Evolutionary conservation across 345 rosid species (phyloP).

Genomic region (Brassica carinata): DNA sequence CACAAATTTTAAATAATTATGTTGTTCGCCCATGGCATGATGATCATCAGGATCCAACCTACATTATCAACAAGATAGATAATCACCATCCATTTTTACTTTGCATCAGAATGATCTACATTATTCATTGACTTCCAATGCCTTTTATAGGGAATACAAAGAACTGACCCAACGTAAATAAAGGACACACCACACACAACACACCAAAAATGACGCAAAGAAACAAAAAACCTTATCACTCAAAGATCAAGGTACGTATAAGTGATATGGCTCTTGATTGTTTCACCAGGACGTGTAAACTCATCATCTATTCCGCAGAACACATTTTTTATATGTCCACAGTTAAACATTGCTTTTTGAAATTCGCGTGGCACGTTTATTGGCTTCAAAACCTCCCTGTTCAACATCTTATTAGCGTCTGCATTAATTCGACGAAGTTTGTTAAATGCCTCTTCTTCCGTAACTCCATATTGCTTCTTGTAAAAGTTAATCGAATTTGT

Average conservation of each 20-base stretch:
- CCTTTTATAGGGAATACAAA: too few species aligned
- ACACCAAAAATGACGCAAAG: background rate
- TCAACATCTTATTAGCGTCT: conserved; percentile 6
- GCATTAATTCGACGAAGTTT: background rate
- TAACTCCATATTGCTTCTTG: conserved; percentile 12
- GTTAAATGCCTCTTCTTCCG: background rate
- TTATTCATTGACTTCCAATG: background rate
- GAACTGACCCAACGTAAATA: too few species aligned
- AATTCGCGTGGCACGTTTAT: background rate
- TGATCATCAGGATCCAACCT: too few species aligned
- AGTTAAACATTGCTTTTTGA: background rate
- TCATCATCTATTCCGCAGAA: background rate
- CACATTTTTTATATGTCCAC: background rate
- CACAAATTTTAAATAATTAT: too few species aligned
- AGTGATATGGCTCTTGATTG: background rate
- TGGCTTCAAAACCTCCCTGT: conserved; percentile 17
- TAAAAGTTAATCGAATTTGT: background rate
- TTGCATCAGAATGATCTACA: background rate
- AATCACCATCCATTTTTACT: too few species aligned
- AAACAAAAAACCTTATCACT: background rate
- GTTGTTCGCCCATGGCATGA: too few species aligned
- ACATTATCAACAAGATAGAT: too few species aligned
- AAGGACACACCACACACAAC: too few species aligned
- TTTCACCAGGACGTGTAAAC: background rate
- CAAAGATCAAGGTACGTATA: background rate